These are phyloP conservation scores for Pichia deserticola DNA, from an alignment of 805 yeast genomes.

Conservation along the genomic window DNA sequence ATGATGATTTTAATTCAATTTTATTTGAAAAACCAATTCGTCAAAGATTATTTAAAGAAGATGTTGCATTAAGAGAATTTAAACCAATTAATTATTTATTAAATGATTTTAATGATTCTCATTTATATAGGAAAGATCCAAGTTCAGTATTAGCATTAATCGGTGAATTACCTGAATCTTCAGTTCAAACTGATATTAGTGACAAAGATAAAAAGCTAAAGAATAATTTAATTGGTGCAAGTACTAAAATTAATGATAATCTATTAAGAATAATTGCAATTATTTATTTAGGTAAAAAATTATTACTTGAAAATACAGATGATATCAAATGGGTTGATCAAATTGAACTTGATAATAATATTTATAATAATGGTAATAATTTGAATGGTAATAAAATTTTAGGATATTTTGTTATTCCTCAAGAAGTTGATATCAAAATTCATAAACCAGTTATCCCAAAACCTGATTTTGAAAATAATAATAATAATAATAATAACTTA, in stretches of 20 bases:
- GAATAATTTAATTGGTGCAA: conserved; percentile 14
- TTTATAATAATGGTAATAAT: background rate
- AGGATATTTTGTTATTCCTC: background rate
- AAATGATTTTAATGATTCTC: conserved; percentile 54
- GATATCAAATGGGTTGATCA: conserved; percentile 18
- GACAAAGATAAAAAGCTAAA: background rate
- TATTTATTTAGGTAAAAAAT: conserved; percentile 25
- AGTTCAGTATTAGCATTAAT: conserved; percentile 25
- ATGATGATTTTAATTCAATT: conserved; percentile 3
- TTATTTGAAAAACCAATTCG: conserved; percentile 36
- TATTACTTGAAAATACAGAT: conserved; percentile 21
- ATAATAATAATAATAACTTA: background rate
- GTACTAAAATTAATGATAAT: conserved; percentile 28
- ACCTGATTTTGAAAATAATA: too few species aligned
- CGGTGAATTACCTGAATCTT: conserved; percentile 24
- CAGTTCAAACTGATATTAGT: background rate
- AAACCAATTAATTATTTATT: conserved; percentile 45
- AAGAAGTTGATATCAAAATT: background rate
- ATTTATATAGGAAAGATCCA: conserved; percentile 31
- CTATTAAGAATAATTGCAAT: conserved; percentile 29
- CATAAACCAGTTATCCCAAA: background rate
- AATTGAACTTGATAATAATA: background rate
- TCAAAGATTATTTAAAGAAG: conserved; percentile 53
- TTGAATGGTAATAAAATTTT: background rate
- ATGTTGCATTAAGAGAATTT: conserved; percentile 55